Evolutionary conservation across 2,329 filamentous ascomycete genomes (phyloP).

Genomic region (Ceratocystis harringtonii): DNA sequence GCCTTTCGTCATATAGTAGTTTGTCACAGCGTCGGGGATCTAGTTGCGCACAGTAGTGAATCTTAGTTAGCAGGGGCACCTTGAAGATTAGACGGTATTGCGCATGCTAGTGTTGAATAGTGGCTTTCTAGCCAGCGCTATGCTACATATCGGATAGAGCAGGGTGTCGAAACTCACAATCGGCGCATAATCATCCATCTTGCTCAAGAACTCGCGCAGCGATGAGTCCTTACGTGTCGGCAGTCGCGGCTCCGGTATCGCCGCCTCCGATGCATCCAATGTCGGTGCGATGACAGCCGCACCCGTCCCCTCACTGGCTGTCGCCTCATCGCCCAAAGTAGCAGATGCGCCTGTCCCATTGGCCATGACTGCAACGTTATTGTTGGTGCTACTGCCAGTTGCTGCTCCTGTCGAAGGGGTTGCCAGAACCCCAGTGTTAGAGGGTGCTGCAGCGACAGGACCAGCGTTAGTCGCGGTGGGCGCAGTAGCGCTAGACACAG

Average conservation of each 20-base stretch:
- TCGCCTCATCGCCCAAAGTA: conserved; percentile 54
- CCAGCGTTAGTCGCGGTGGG: background rate
- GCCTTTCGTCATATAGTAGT: conserved; percentile 94
- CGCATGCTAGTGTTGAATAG: too few species aligned
- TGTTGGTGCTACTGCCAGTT: conserved; percentile 36
- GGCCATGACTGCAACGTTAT: conserved; percentile 72
- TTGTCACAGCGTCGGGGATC: conserved; percentile 94
- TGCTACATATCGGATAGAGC: too few species aligned
- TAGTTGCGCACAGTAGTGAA: conserved; percentile 25
- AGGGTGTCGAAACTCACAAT: conserved; percentile 51
- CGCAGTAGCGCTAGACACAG: background rate
- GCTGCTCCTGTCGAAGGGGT: background rate
- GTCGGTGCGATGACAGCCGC: conserved; percentile 24
- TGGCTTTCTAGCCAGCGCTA: background rate
- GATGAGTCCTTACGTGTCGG: conserved; percentile 82
- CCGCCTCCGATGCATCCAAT: conserved; percentile 29
- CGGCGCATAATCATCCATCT: conserved; percentile 97
- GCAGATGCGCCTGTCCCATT: conserved; percentile 47
- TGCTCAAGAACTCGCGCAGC: conserved; percentile 77
- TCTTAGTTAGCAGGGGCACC: background rate
- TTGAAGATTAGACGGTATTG: too few species aligned
- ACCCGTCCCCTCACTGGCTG: conserved; percentile 46
- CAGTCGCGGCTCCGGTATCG: conserved; percentile 42
- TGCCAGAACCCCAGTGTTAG: background rate
- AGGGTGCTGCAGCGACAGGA: background rate